Evolutionary conservation across 345 rosid species (phyloP).

Genomic region (Murraya koenigii): DNA sequence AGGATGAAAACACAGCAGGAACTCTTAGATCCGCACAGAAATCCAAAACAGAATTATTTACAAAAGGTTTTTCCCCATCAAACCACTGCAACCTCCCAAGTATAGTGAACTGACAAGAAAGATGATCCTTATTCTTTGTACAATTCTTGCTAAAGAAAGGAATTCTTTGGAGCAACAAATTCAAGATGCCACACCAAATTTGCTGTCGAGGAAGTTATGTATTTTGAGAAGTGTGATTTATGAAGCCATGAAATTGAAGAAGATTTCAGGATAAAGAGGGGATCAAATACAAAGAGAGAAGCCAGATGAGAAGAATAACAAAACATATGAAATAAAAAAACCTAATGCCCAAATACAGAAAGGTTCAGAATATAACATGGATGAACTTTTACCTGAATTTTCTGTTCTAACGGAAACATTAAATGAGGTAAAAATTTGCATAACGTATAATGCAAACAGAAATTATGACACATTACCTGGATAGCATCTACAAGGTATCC

Average conservation of each 20-base stretch:
- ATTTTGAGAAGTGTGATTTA: background rate
- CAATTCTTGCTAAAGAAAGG: background rate
- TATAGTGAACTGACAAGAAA: background rate
- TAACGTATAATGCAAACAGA: background rate
- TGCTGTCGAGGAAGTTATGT: background rate
- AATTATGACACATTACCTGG: conserved; percentile 38
- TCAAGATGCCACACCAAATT: background rate
- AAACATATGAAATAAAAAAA: background rate
- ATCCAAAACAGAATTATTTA: background rate
- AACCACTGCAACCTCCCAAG: background rate
- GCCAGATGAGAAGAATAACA: background rate
- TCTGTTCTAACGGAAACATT: background rate
- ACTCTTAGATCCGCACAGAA: background rate
- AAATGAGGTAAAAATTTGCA: background rate
- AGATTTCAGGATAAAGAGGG: background rate
- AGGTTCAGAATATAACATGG: background rate
- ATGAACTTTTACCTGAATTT: too few relatives aligned
- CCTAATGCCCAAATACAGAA: background rate
- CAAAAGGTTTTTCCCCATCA: background rate
- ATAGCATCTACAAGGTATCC: conserved; percentile 91
- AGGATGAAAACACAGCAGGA: background rate
- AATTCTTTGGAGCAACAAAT: too few relatives aligned
- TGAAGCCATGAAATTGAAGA: background rate
- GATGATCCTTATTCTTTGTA: background rate
- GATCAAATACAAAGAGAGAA: background rate